phyloP scores from a whole-genome alignment of 495 filamentous ascomycete species.

The Hypoxylon intermedium region DNA sequence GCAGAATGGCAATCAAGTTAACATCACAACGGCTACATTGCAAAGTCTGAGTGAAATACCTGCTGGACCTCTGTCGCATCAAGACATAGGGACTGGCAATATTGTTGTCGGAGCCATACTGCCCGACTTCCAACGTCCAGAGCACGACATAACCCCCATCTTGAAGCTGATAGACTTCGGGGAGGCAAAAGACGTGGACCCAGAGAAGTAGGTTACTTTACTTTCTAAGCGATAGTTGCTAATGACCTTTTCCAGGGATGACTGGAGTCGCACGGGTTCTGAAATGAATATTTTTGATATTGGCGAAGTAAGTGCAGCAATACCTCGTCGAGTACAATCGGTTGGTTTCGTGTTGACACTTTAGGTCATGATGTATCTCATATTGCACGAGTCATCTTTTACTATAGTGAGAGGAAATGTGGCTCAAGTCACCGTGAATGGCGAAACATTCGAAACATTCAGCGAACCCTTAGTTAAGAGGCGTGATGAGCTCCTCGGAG shows the following conservation, averaged over 20 bases:
- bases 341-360: too few species aligned
- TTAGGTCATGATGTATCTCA: slow-evolving; percentile 11
- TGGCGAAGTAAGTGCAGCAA: slow-evolving; percentile 10
- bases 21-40: background rate
- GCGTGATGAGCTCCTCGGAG: too few species aligned
- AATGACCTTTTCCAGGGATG: background rate
- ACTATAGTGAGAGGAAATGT: too few species aligned
- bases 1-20: background rate
- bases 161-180: slow-evolving; percentile 21
- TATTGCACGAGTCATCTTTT: background rate
- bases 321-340: too few species aligned
- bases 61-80: slow-evolving; percentile 8
- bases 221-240: background rate
- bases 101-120: background rate
- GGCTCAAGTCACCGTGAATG: too few species aligned
- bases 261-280: background rate
- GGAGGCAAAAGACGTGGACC: background rate
- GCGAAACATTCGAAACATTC: too few species aligned
- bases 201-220: slow-evolving; percentile 1
- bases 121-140: background rate
- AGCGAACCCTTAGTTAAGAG: too few species aligned
- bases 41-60: background rate
- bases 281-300: slow-evolving; percentile 11
- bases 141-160: slow-evolving; percentile 9
- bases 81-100: slow-evolving; percentile 3